phyloP scores from a whole-genome alignment of 2,329 filamentous ascomycete genomes.

The Aciculosporium take region DNA sequence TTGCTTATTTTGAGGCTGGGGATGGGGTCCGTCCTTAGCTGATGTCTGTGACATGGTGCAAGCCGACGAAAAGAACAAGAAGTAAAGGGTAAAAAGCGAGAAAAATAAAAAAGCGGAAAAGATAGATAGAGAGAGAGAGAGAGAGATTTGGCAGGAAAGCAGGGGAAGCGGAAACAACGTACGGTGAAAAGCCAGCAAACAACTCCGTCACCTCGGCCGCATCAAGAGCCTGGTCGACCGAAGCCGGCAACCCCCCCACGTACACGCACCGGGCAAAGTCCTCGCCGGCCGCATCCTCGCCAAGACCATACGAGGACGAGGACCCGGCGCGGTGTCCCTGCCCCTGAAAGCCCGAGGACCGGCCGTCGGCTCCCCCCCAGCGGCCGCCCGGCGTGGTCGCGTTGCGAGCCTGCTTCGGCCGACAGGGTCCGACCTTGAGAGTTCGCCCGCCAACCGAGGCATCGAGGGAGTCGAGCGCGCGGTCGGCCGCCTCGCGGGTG shows the following conservation, averaged over 20 bases:
- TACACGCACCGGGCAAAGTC: constrained; percentile 25
- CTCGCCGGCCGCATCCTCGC: neutral
- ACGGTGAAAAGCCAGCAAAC: constrained; percentile 29
- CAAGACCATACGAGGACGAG: neutral
- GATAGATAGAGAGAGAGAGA: too few species aligned
- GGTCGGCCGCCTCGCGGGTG: constrained; percentile 39
- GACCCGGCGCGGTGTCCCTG: neutral
- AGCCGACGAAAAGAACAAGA: too few species aligned
- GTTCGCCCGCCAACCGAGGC: constrained; percentile 40
- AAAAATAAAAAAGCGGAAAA: neutral
- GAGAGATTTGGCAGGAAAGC: too few species aligned
- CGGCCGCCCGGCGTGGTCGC: too few species aligned
- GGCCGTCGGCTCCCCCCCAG: constrained; percentile 1
- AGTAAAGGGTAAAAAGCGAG: neutral
- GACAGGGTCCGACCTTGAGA: constrained; percentile 50
- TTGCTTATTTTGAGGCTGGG: constrained; percentile 25
- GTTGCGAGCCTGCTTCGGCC: constrained; percentile 31
- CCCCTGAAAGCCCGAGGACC: constrained; percentile 15
- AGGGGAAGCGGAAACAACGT: constrained; percentile 10
- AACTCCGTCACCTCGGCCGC: constrained; percentile 31
- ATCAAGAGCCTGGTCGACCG: constrained; percentile 33
- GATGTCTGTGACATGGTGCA: too few species aligned
- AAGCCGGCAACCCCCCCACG: constrained; percentile 35
- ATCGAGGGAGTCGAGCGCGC: constrained; percentile 37
- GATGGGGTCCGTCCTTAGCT: neutral